Evolutionary conservation across 2,329 filamentous ascomycete genomes (phyloP), one percentile per base, ranked within the genome.

Genomic region (Aspergillus novoparasiticus): DNA sequence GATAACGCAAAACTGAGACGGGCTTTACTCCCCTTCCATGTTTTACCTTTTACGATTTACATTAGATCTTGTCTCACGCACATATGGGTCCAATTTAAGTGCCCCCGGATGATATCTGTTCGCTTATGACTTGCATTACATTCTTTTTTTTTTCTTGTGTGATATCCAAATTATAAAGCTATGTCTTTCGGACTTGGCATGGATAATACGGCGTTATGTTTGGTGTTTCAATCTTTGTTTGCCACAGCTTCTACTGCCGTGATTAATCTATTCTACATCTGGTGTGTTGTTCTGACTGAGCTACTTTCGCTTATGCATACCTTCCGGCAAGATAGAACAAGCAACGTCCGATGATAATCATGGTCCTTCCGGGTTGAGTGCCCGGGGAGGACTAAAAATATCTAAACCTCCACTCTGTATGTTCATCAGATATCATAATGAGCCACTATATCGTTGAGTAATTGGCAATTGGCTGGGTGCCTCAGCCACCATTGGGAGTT

Each of bases 31-130:
- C 54, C 39, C 50, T 57, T 26, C 61, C 68, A 43, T 55, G 34
- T 57, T 56, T 63, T 57, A 61, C 61, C 53, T 63, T 65, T 53
- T 36, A 67, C 58, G 64, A 71, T 71, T 65, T 71, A 69, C 64
- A 64, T 59, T 60, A 60, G 55, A 65, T 68, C 65, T 68, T 69
- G 64, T 66, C 66, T 66, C 65, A 67, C 70, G 66, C 72, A 72
- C 70, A 75, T 74, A 73, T 73, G 68, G 70, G 67, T 70, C 60
- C 60, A 58, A 75, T 74, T 70, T 75, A 73, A 63, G 62, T 64
- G 59, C 66, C 63, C 66, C 67, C 59, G 68, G 66, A 66, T 72
- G 67, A 71, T 65, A 66, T 68, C 68, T 66, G 56, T 64, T 63
- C 64, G 62, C 63, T 69, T 63, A 72, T 66, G 67, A 73, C 66